Evolutionary conservation across 495 filamentous ascomycete genomes (phyloP), one percentile per base, ranked within the genome.

Genomic region (Xylaria sp.): DNA sequence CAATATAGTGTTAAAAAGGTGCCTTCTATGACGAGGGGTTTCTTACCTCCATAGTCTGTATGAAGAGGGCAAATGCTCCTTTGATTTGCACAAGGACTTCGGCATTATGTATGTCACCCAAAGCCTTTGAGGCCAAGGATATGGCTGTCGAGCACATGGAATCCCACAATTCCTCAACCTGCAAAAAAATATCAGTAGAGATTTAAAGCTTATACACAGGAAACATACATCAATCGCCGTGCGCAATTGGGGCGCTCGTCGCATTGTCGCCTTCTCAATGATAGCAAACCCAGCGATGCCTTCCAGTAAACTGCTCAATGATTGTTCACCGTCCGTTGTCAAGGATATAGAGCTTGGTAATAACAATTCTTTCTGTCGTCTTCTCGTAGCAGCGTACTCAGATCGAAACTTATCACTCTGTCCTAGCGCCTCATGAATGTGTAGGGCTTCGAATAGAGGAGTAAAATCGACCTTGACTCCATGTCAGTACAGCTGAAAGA

Each of bases 121-220:
- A 82, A 14, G 94, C 91, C 71, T 88, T 92, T 0, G 90, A 89
- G 72, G 97, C 95, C 44, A 97, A 83, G 29, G 83, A 86, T 67
- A 97, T 93, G 6, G 93, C 91, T 29, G 89, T 89, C 75, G 97
- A 92, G 75, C 95, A 98, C 93, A 98, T 95, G 0, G 95, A 97
- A 77, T 98, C 95, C 96, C 96, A 99, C 7, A 99, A 86, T 78
- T 97, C 95, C 76, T 98, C 95, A 61, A 97, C 92, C 93, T 95
- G 6, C 29, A 48, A 11, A 71, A 41, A 68, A 40, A 26, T 40
- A 68, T 85, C 53, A 85, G 80, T 24, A 62, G 40, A 9, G 19
- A 15, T 62, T 43, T 52, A 63, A 33, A 17, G 29, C 57, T 8
- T 2, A 41, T 41, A 26, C 44, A 26, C 15, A n/a, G 37, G 24